A percentile compares a stretch with the other conserved stretches of the same genome.
phyloP scores from a whole-genome alignment of 1,139 yeast species.

The Pichia sp. region DNA sequence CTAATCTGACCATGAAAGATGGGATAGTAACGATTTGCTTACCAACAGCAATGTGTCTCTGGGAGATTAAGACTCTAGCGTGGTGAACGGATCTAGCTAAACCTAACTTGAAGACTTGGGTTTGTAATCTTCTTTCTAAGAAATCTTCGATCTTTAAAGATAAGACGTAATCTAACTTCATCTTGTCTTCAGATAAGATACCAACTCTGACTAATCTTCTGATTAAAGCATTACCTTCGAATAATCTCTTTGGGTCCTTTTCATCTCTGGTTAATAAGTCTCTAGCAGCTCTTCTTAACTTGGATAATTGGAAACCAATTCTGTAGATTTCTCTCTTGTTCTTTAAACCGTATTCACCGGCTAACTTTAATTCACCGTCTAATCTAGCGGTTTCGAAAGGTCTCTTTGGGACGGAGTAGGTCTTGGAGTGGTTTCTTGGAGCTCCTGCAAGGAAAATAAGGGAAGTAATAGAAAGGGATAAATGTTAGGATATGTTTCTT shows the following conservation, averaged over 20 bases:
- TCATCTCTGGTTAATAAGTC: constrained; percentile 99
- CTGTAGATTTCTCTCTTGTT: constrained; percentile 99
- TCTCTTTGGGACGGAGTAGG: constrained; percentile 99
- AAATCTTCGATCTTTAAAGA: constrained; percentile 98
- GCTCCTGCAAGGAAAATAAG: constrained; percentile 52
- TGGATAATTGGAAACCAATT: constrained; percentile 97
- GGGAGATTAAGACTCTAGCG: constrained; percentile 98
- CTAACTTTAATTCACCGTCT: constrained; percentile 98
- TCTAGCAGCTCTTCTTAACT: constrained; percentile 99
- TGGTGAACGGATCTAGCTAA: constrained; percentile 99
- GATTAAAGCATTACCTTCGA: constrained; percentile 99
- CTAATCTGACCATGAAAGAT: constrained; percentile 99
- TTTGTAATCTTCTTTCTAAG: constrained; percentile 99
- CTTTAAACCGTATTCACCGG: constrained; percentile 99
- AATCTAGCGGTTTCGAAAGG: constrained; percentile 99
- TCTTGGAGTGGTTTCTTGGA: constrained; percentile 99
- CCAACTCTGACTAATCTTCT: constrained; percentile 98
- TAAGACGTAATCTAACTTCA: constrained; percentile 99
- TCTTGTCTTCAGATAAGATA: constrained; percentile 98
- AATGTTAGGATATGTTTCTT: constrained; percentile 10
- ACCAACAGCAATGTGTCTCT: constrained; percentile 99
- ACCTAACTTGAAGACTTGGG: constrained; percentile 99
- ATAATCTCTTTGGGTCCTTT: constrained; percentile 99
- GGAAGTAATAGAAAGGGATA: not conserved
- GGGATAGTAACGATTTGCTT: constrained; percentile 99